Conservation (phyloP, 768 basidiomycete genomes). For the Fistulinella prunicolor region DNA sequence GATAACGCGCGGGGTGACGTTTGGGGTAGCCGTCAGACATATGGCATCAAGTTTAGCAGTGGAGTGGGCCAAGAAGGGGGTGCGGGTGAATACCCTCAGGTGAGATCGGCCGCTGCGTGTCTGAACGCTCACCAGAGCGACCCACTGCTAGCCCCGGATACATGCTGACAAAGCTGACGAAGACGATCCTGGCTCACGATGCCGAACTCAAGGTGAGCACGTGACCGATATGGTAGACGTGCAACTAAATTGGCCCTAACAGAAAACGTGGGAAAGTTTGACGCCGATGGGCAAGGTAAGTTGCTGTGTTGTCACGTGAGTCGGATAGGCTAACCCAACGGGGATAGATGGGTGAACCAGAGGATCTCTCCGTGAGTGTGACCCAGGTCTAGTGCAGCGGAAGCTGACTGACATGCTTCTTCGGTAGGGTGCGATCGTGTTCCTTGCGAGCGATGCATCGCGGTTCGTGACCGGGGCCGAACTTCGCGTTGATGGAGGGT, state of each 20-base stretch:
- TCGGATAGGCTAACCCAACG: conserved; percentile 19
- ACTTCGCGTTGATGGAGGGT: conserved; percentile 86
- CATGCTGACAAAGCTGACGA: conserved; percentile 89
- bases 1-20: conserved; percentile 3
- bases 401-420: neutral
- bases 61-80: conserved; percentile 90
- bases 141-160: conserved; percentile 82
- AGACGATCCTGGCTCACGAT: conserved; percentile 73
- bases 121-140: neutral
- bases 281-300: conserved; percentile 82
- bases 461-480: conserved; percentile 88
- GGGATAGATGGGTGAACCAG: conserved; percentile 84
- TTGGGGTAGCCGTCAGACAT: conserved; percentile 73
- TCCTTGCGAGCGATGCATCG: conserved; percentile 86
- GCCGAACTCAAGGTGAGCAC: conserved; percentile 64
- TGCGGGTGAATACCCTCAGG: conserved; percentile 84
- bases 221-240: too few relatives aligned
- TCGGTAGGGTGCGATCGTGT: conserved; percentile 79
- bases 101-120: conserved; percentile 25
- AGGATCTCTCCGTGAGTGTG: conserved; percentile 73
- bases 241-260: neutral
- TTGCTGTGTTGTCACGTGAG: neutral
- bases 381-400: neutral
- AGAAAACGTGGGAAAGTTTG: conserved; percentile 81
- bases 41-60: conserved; percentile 92